A percentile compares a stretch with the other conserved stretches of the same genome.
Conservation (phyloP, 2,329 filamentous ascomycete species). For the Ceratocystis smalleyi region DNA sequence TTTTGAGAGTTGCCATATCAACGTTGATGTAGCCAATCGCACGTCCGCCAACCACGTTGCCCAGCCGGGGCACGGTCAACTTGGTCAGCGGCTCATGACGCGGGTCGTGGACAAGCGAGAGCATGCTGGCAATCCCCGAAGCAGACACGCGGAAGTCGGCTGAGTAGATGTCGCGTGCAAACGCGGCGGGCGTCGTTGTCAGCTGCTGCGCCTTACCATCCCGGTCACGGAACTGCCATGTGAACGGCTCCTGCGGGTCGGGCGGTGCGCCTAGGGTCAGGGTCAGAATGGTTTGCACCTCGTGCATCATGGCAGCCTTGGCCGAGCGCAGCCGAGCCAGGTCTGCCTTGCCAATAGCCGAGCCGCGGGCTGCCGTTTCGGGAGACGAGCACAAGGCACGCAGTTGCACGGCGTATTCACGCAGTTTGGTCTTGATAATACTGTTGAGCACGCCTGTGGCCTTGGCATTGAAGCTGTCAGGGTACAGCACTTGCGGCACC, state of each 20-base stretch:
- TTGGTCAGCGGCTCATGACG: slow-evolving; percentile 57
- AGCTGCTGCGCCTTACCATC: slow-evolving; percentile 48
- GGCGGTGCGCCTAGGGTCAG: slow-evolving; percentile 70
- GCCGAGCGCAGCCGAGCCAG: slow-evolving; percentile 30
- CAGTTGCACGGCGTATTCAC: slow-evolving; percentile 66
- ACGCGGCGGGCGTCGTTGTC: slow-evolving; percentile 50
- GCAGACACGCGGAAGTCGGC: slow-evolving; percentile 29
- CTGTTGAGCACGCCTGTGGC: slow-evolving; percentile 54
- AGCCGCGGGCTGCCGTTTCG: slow-evolving; percentile 46
- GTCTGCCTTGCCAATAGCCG: slow-evolving; percentile 20
- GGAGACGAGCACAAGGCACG: slow-evolving; percentile 81
- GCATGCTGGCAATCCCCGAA: slow-evolving; percentile 49
- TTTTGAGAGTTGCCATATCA: slow-evolving; percentile 55
- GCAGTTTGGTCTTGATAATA: slow-evolving; percentile 67
- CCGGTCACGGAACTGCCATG: slow-evolving; percentile 65
- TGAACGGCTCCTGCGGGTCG: slow-evolving; percentile 50
- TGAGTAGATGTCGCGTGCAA: slow-evolving; percentile 46
- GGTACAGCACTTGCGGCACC: slow-evolving; percentile 68
- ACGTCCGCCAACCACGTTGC: slow-evolving; percentile 65
- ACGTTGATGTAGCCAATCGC: slow-evolving; percentile 74
- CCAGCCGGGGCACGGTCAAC: slow-evolving; percentile 61
- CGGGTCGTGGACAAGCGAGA: slow-evolving; percentile 76
- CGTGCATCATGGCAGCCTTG: slow-evolving; percentile 62
- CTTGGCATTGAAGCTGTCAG: slow-evolving; percentile 65
- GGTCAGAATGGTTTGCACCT: slow-evolving; percentile 69